Conservation (phyloP, 176 grass and related monocot genomes). For the Aegilops umbellulata region DNA sequence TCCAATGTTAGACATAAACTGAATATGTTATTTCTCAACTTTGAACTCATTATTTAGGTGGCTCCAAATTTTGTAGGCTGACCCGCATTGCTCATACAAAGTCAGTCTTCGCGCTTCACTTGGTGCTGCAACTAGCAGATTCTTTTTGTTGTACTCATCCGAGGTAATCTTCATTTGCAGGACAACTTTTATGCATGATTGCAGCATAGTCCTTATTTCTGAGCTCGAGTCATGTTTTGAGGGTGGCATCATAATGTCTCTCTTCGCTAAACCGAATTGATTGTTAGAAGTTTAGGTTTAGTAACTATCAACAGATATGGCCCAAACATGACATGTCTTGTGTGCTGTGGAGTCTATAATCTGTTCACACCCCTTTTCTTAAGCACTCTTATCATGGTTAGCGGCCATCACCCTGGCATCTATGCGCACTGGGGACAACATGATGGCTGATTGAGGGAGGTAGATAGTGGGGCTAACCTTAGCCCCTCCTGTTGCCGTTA, state of each 20-base stretch:
- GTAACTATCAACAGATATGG: background rate
- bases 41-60: constrained; percentile 11
- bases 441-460: background rate
- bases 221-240: background rate
- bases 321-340: background rate
- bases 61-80: constrained; percentile 62
- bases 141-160: constrained; percentile 79
- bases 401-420: background rate
- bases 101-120: constrained; percentile 60
- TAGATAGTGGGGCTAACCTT: background rate
- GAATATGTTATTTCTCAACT: constrained; percentile 20
- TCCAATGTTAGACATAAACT: background rate
- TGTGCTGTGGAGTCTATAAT: background rate
- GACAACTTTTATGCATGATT: background rate
- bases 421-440: background rate
- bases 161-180: constrained; percentile 51
- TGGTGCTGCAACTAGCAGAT: constrained; percentile 74
- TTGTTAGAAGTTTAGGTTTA: constrained; percentile 3
- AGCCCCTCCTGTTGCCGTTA: background rate
- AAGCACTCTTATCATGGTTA: background rate
- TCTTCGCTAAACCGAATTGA: constrained; percentile 13
- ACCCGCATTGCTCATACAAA: constrained; percentile 94
- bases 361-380: background rate
- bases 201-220: background rate
- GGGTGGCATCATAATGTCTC: background rate